Evolutionary conservation across 352 stramenopile genomes (phyloP).

Genomic region (Globisporangium parvum): DNA sequence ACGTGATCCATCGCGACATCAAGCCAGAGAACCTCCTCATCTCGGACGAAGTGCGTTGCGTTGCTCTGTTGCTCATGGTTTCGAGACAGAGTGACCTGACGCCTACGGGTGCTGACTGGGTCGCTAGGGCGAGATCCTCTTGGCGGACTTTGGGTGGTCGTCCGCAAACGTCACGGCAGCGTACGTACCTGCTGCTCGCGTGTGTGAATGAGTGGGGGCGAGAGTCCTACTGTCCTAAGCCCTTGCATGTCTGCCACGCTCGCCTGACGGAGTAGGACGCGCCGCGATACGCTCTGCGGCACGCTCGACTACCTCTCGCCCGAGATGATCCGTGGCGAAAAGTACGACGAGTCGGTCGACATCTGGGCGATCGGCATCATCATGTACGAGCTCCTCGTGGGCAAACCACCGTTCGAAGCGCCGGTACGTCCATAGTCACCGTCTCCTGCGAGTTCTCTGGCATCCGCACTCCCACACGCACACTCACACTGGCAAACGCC

Average conservation of each 20-base stretch:
- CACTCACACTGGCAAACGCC: not conserved
- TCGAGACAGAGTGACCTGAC: too few relatives aligned
- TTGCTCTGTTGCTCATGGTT: conserved; percentile 1
- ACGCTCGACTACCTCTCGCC: conserved; percentile 99
- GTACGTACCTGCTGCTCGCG: conserved; percentile 23
- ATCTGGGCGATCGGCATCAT: conserved; percentile 99
- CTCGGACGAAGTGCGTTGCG: conserved; percentile 37
- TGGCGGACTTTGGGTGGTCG: conserved; percentile 99
- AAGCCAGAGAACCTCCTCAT: conserved; percentile 95
- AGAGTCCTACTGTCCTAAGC: too few relatives aligned
- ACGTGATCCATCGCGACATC: conserved; percentile 93
- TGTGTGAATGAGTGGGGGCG: too few relatives aligned
- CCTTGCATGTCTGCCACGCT: not conserved
- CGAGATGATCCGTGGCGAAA: conserved; percentile 98
- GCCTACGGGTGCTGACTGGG: too few relatives aligned
- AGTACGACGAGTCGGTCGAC: conserved; percentile 98
- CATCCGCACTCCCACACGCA: not conserved
- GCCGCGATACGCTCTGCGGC: conserved; percentile 97
- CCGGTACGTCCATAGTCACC: conserved; percentile 48
- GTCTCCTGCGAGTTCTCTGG: not conserved
- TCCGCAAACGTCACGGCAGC: conserved; percentile 74
- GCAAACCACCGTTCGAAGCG: conserved; percentile 96
- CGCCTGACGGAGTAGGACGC: conserved; percentile 31
- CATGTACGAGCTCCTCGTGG: conserved; percentile 97
- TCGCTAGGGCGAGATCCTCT: conserved; percentile 90